phyloP scores from a whole-genome alignment of 225 moss, liverwort and hornwort genomes.

The Thuidium tamariscinum region DNA sequence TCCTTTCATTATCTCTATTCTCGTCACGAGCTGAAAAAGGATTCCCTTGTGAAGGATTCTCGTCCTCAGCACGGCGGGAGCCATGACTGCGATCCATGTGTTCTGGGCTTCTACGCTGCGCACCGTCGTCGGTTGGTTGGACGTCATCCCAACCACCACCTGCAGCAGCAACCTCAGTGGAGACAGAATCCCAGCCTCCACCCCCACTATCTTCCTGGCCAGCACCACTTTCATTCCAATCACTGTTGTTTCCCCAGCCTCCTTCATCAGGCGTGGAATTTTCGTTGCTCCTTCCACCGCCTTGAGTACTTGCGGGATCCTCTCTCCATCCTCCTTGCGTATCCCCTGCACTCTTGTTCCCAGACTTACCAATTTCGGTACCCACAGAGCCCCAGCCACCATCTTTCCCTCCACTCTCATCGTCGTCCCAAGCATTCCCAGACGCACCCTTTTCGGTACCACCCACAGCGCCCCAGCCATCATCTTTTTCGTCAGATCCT shows the following conservation, averaged over 20 bases:
- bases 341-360: neutral
- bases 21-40: neutral
- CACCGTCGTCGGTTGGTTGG: neutral
- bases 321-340: constrained; percentile 4
- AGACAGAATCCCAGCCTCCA: constrained; percentile 13
- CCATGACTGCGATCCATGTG: neutral
- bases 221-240: neutral
- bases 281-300: neutral
- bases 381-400: neutral
- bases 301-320: neutral
- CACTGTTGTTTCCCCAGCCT: neutral
- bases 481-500: neutral
- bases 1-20: neutral
- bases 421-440: neutral
- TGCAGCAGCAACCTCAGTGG: neutral
- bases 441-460: neutral
- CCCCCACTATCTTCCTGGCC: neutral
- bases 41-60: neutral
- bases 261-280: neutral
- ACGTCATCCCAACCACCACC: constrained; percentile 9
- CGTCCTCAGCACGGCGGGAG: neutral
- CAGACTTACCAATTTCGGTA: neutral
- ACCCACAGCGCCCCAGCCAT: neutral
- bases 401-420: neutral
- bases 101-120: neutral